A percentile compares a stretch with the other conserved stretches of the same genome.
Evolutionary conservation across 805 yeast genomes (phyloP).

Genomic region (Nakazawaea holstii): DNA sequence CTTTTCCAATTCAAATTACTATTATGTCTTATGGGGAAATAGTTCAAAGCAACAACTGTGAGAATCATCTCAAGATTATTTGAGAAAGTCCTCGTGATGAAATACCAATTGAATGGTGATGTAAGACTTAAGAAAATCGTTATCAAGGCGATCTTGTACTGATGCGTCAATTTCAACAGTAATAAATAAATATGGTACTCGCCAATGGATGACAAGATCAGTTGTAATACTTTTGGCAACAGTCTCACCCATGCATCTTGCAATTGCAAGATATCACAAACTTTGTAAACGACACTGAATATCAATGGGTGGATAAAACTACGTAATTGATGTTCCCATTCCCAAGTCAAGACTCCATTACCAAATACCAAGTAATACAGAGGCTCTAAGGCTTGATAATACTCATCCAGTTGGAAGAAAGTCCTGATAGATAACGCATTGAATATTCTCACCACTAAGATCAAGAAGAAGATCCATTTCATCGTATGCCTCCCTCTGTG

Average conservation of each 20-base stretch:
- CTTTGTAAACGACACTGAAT: conserved; percentile 43
- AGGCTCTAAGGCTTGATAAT: conserved; percentile 88
- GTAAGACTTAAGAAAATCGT: conserved; percentile 46
- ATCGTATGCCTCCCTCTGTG: not conserved
- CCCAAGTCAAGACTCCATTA: conserved; percentile 90
- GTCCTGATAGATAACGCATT: conserved; percentile 65
- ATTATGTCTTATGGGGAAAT: conserved; percentile 48
- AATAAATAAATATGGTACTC: conserved; percentile 58
- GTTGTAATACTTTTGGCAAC: conserved; percentile 68
- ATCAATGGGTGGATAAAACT: conserved; percentile 77
- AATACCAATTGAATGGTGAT: conserved; percentile 79
- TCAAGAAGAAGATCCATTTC: conserved; percentile 1
- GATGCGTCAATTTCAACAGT: conserved; percentile 23
- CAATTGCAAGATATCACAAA: conserved; percentile 26
- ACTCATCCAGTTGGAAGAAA: conserved; percentile 95
- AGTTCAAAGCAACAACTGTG: conserved; percentile 58
- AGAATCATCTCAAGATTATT: conserved; percentile 75
- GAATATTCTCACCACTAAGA: conserved; percentile 15
- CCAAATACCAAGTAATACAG: conserved; percentile 75
- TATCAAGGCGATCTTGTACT: conserved; percentile 29
- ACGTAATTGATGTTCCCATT: conserved; percentile 75
- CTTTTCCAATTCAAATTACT: conserved; percentile 13
- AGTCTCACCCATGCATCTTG: conserved; percentile 34
- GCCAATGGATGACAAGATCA: conserved; percentile 61
- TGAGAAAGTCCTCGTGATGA: conserved; percentile 77